A percentile compares a stretch with the other conserved stretches of the same genome.
phyloP scores from a whole-genome alignment of 2,329 filamentous ascomycete genomes.

The Acrocalymma vagum region DNA sequence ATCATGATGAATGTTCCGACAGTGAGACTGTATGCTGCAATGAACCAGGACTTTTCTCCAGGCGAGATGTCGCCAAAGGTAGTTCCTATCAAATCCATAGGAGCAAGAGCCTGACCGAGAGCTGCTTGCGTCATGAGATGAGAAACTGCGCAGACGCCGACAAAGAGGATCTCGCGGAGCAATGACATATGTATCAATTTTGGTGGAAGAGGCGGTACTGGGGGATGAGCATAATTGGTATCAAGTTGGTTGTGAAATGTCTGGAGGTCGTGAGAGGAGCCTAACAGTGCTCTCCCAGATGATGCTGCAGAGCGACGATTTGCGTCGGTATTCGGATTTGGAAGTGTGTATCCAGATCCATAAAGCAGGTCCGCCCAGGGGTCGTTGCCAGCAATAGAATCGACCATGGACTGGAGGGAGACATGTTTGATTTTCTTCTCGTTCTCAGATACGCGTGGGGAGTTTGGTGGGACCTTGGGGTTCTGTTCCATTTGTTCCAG shows the following conservation, averaged over 20 bases:
- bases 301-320: not conserved
- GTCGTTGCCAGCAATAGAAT: slow-evolving; percentile 6
- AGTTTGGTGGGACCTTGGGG: not conserved
- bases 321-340: no score
- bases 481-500: not conserved
- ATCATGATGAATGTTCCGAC: slow-evolving; percentile 61
- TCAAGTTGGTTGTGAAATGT: not conserved
- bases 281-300: not conserved
- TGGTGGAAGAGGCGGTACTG: not conserved
- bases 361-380: no score
- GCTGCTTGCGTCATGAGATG: slow-evolving; percentile 40
- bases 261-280: slow-evolving; percentile 1
- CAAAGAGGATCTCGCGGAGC: slow-evolving; percentile 32
- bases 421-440: slow-evolving; percentile 2
- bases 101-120: slow-evolving; percentile 44
- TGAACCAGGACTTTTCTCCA: slow-evolving; percentile 56
- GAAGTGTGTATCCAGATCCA: no score
- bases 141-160: slow-evolving; percentile 35
- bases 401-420: slow-evolving; percentile 9
- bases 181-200: slow-evolving; percentile 25
- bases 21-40: slow-evolving; percentile 57
- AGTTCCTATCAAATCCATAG: slow-evolving; percentile 56
- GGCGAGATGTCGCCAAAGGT: slow-evolving; percentile 52
- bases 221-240: not conserved
- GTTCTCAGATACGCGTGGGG: not conserved